These are phyloP conservation scores for Teratosphaeria pseudoeucalypti DNA, from an alignment of 2,329 filamentous ascomycete species.

Conservation along the genomic window DNA sequence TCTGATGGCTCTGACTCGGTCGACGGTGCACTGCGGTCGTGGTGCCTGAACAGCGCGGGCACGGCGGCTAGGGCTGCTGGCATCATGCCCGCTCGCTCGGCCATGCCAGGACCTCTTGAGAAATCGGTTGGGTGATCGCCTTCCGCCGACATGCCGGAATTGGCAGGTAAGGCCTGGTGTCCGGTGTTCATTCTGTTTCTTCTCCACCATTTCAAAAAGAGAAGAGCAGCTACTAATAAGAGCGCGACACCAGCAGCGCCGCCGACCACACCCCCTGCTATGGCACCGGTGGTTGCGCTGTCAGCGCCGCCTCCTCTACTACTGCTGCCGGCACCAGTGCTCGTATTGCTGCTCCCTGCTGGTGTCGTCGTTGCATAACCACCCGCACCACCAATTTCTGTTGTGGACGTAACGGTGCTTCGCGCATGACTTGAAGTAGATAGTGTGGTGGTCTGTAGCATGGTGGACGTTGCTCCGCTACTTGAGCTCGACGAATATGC, in stretches of 20 bases:
- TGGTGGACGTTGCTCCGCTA: conserved; percentile 2
- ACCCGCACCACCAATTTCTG: neutral
- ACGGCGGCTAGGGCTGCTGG: conserved; percentile 26
- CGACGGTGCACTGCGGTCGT: conserved; percentile 17
- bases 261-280: conserved; percentile 54
- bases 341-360: neutral
- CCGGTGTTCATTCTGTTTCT: conserved; percentile 13
- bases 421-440: neutral
- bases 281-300: conserved; percentile 30
- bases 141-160: conserved; percentile 5
- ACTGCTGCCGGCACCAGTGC: neutral
- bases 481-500: conserved; percentile 5
- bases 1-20: conserved; percentile 20
- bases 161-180: conserved; percentile 18
- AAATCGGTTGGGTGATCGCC: conserved; percentile 5
- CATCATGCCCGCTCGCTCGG: conserved; percentile 28
- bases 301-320: conserved; percentile 4
- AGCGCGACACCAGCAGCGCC: conserved; percentile 48
- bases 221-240: conserved; percentile 39
- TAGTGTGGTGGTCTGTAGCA: conserved; percentile 1
- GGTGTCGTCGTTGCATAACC: neutral
- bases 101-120: conserved; percentile 28
- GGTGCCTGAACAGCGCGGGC: conserved; percentile 27
- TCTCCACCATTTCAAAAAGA: conserved; percentile 45
- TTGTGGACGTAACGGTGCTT: conserved; percentile 9